Percentiles rank a stretch among this genome's conserved stretches.
phyloP scores from a whole-genome alignment of 225 moss, liverwort and hornwort species.

The Physcomitrium patens region DNA sequence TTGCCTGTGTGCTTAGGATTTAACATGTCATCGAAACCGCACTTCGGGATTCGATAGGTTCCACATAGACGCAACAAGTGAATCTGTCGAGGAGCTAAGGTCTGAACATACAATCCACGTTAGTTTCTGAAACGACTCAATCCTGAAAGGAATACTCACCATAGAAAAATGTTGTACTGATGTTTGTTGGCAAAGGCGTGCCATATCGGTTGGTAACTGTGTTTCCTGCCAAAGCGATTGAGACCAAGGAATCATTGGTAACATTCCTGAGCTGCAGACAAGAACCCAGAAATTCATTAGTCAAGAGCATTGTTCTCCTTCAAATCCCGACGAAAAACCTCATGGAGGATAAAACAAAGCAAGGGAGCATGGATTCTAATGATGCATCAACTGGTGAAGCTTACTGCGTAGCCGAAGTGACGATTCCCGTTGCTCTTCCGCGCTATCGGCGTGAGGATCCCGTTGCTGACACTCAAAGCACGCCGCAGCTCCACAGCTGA shows the following conservation, averaged over 20 bases:
- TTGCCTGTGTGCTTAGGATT: too few species aligned
- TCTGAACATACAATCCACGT: too few species aligned
- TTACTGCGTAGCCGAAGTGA: constrained; percentile 63
- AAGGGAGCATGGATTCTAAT: background rate
- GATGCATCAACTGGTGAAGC: background rate
- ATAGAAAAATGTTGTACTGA: constrained; percentile 66
- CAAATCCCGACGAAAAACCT: background rate
- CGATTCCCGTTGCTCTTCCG: constrained; percentile 70
- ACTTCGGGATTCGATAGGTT: too few species aligned
- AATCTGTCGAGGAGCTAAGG: too few species aligned
- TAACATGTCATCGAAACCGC: too few species aligned
- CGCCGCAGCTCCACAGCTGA: constrained; percentile 49
- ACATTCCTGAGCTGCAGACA: constrained; percentile 62
- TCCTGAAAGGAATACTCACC: constrained; percentile 44
- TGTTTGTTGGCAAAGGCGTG: constrained; percentile 56
- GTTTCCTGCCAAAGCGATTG: constrained; percentile 69
- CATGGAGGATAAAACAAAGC: background rate
- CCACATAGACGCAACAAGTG: too few species aligned
- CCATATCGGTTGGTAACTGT: constrained; percentile 62
- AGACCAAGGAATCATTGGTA: constrained; percentile 53
- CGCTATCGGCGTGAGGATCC: constrained; percentile 39
- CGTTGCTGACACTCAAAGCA: constrained; percentile 53
- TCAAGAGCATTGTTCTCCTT: background rate
- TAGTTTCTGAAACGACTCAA: too few species aligned
- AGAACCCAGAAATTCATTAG: constrained; percentile 9